These are phyloP conservation scores for Nectriaceae sp. DNA, from an alignment of 2,329 filamentous ascomycete species.

Conservation along the genomic window DNA sequence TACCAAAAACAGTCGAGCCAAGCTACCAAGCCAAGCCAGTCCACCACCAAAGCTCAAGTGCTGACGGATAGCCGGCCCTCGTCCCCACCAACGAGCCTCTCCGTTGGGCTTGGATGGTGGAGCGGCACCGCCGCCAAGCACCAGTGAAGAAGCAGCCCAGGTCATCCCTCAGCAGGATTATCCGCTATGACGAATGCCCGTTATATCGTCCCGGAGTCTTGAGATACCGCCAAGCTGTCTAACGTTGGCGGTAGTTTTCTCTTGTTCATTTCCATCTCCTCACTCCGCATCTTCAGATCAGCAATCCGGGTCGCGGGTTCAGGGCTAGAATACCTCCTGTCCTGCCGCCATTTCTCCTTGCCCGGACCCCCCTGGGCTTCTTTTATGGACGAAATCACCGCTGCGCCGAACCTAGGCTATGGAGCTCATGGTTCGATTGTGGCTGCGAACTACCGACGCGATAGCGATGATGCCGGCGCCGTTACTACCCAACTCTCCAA, in stretches of 20 bases:
- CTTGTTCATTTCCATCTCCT: too few relatives aligned
- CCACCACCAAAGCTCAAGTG: too few relatives aligned
- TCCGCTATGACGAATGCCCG: slow-evolving; percentile 21
- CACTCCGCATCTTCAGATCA: neutral
- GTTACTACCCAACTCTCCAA: slow-evolving; percentile 1
- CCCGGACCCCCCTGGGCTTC: slow-evolving; percentile 9
- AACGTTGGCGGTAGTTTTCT: too few relatives aligned
- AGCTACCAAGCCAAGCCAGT: too few relatives aligned
- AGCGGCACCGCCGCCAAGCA: slow-evolving; percentile 11
- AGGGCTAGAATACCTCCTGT: neutral
- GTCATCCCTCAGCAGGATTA: slow-evolving; percentile 18
- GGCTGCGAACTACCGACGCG: neutral
- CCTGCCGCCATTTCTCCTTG: slow-evolving; percentile 17
- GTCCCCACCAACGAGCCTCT: neutral
- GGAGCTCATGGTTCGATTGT: slow-evolving; percentile 14
- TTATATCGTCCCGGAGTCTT: too few relatives aligned
- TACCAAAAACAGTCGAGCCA: too few relatives aligned
- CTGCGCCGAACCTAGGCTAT: slow-evolving; percentile 21
- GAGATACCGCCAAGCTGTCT: too few relatives aligned
- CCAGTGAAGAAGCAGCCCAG: slow-evolving; percentile 18
- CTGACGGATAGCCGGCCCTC: neutral
- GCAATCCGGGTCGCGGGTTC: neutral
- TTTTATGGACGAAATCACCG: slow-evolving; percentile 34
- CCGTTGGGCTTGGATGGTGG: neutral
- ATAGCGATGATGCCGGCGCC: neutral